Conservation (phyloP, 768 basidiomycete species). For the Amanita rimosa region DNA sequence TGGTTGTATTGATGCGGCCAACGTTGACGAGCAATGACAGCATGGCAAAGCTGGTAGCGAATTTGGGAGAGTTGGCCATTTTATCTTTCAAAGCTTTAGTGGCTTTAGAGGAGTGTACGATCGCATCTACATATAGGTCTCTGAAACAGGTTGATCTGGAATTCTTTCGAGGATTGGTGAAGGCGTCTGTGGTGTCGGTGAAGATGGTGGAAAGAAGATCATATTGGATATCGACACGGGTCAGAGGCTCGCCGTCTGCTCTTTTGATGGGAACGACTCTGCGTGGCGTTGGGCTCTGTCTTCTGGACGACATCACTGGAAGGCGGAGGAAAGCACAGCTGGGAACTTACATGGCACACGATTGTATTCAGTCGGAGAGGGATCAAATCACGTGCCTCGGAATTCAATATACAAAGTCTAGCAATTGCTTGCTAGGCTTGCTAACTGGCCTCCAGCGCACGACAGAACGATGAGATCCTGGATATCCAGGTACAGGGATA, state of each 20-base stretch:
- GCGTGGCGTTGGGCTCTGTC: slow-evolving; percentile 28
- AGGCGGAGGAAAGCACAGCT: not conserved
- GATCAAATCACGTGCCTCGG: slow-evolving; percentile 2
- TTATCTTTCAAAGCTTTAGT: slow-evolving; percentile 66
- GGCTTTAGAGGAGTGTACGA: slow-evolving; percentile 49
- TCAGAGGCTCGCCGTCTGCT: slow-evolving; percentile 55
- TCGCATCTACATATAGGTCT: slow-evolving; percentile 41
- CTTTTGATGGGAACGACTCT: slow-evolving; percentile 38
- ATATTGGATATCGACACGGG: slow-evolving; percentile 61
- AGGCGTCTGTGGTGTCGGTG: slow-evolving; percentile 47
- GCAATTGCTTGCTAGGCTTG: no score
- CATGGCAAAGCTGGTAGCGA: slow-evolving; percentile 65
- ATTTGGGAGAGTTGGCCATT: slow-evolving; percentile 45
- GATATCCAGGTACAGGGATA: slow-evolving; percentile 7
- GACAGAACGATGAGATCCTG: not conserved
- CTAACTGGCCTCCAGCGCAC: no score
- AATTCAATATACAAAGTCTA: no score
- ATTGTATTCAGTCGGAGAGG: not conserved
- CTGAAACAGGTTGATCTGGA: slow-evolving; percentile 41
- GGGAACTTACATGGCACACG: slow-evolving; percentile 4
- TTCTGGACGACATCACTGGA: slow-evolving; percentile 20
- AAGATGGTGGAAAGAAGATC: slow-evolving; percentile 76
- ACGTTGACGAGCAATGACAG: slow-evolving; percentile 65
- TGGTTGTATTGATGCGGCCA: slow-evolving; percentile 73
- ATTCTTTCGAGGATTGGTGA: slow-evolving; percentile 32